A percentile compares a stretch with the other conserved stretches of the same genome.
Conservation (phyloP, 768 basidiomycete species). For the Hericium rajendrae region DNA sequence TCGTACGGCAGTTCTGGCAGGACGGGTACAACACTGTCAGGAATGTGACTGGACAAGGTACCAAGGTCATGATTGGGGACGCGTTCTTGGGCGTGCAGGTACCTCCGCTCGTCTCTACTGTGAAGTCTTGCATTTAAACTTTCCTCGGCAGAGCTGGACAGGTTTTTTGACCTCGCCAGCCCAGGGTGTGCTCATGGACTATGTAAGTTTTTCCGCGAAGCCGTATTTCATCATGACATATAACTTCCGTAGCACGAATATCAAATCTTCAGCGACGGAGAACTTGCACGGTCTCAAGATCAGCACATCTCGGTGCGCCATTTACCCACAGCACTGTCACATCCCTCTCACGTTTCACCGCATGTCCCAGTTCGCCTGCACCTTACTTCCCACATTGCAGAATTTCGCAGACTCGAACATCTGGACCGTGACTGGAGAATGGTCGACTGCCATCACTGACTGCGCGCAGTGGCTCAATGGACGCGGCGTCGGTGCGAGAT, state of each 20-base stretch:
- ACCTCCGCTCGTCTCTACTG: constrained; percentile 4
- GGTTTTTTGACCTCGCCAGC: constrained; percentile 47
- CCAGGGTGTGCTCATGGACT: constrained; percentile 59
- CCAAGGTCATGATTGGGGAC: constrained; percentile 64
- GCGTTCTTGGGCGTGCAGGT: constrained; percentile 56
- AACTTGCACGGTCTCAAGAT: constrained; percentile 43
- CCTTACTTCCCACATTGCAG: constrained; percentile 32
- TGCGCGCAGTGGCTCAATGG: constrained; percentile 79
- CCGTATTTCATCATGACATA: neutral
- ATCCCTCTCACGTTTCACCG: neutral
- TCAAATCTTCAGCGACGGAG: constrained; percentile 55
- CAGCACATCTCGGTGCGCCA: constrained; percentile 45
- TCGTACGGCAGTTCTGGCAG: constrained; percentile 45
- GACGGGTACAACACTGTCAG: constrained; percentile 54
- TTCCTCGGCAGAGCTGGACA: constrained; percentile 39
- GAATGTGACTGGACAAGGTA: constrained; percentile 32
- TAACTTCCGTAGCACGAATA: constrained; percentile 47
- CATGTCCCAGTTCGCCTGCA: constrained; percentile 39
- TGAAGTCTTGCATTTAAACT: neutral
- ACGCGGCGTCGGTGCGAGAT: constrained; percentile 56
- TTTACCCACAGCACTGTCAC: neutral
- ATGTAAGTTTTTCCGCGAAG: constrained; percentile 14
- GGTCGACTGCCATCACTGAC: constrained; percentile 65
- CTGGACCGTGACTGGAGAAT: constrained; percentile 76
- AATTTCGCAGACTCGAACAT: constrained; percentile 43